Percentiles rank a stretch among this genome's conserved stretches.
phyloP scores from a whole-genome alignment of 345 rosid genomes.

The Bruguiera parviflora region DNA sequence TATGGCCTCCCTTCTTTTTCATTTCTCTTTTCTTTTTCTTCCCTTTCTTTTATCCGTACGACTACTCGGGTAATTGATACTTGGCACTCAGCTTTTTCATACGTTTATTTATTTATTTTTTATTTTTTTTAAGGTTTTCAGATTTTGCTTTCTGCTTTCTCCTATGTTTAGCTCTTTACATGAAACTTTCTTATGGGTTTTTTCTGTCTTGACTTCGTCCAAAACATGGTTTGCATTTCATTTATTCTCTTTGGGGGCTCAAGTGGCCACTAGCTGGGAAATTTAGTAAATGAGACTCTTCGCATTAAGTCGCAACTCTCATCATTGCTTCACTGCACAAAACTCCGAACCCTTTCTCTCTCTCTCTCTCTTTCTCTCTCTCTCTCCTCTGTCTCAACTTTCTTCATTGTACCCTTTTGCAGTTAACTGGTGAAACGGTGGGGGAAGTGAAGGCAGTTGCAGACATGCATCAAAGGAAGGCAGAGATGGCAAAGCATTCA shows the following conservation, averaged over 20 bases:
- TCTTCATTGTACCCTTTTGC: conserved; percentile 23
- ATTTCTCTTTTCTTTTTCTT: conserved; percentile 10
- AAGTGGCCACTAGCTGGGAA: conserved; percentile 5
- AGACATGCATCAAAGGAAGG: conserved; percentile 99
- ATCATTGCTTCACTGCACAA: conserved; percentile 56
- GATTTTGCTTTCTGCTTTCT: conserved; percentile 8
- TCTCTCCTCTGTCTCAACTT: not conserved
- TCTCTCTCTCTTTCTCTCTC: conserved; percentile 9
- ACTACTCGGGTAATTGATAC: conserved; percentile 1
- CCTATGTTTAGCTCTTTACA: conserved; percentile 17
- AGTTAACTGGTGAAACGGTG: conserved; percentile 99
- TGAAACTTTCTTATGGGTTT: conserved; percentile 17
- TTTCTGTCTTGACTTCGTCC: conserved; percentile 23
- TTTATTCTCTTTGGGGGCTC: not conserved
- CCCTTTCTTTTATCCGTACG: conserved; percentile 13
- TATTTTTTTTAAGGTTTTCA: not conserved
- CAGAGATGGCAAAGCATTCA: conserved; percentile 99
- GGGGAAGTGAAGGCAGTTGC: conserved; percentile 99
- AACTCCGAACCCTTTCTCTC: conserved; percentile 24
- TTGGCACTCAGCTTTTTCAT: conserved; percentile 9
- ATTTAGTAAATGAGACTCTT: conserved; percentile 36
- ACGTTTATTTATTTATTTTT: not conserved
- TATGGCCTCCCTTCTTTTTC: conserved; percentile 14
- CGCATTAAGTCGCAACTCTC: conserved; percentile 32
- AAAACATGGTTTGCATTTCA: conserved; percentile 4